Evolutionary conservation across 163 green algal species (phyloP).

Genomic region (Scenedesmus sp.): DNA sequence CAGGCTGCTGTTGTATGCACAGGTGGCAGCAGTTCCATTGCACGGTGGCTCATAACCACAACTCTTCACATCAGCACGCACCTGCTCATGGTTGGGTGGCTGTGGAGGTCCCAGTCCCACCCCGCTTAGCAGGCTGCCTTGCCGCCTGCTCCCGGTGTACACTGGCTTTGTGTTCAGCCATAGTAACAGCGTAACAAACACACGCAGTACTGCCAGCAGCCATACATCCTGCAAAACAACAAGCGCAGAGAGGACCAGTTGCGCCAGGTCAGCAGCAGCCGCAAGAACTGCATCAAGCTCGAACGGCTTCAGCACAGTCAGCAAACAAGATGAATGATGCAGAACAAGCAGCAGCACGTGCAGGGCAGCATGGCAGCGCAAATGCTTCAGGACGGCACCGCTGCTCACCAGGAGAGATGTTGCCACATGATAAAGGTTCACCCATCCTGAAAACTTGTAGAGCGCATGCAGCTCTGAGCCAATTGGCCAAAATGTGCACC

Average conservation of each 20-base stretch:
- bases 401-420: conserved; percentile 39
- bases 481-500: conserved; percentile 55
- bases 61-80: not conserved
- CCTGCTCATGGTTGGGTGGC: conserved; percentile 31
- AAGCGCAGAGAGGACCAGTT: not conserved
- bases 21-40: too few relatives aligned
- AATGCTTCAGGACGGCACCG: conserved; percentile 45
- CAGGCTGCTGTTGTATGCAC: too few relatives aligned
- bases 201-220: conserved; percentile 70
- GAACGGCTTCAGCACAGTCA: too few relatives aligned
- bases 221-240: conserved; percentile 53
- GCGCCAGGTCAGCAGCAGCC: not conserved
- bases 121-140: not conserved
- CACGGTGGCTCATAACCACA: not conserved
- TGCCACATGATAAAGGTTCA: conserved; percentile 31
- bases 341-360: not conserved
- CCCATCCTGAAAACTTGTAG: conserved; percentile 32
- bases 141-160: not conserved
- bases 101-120: not conserved
- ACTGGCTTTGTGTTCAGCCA: not conserved
- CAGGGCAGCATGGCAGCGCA: not conserved
- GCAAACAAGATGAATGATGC: not conserved
- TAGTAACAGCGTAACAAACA: conserved; percentile 20
- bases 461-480: conserved; percentile 15
- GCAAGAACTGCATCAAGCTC: too few relatives aligned